Evolutionary conservation across 495 filamentous ascomycete species (phyloP), one percentile per base, ranked within the genome.

Genomic region (Trypethelium eluteriae): DNA sequence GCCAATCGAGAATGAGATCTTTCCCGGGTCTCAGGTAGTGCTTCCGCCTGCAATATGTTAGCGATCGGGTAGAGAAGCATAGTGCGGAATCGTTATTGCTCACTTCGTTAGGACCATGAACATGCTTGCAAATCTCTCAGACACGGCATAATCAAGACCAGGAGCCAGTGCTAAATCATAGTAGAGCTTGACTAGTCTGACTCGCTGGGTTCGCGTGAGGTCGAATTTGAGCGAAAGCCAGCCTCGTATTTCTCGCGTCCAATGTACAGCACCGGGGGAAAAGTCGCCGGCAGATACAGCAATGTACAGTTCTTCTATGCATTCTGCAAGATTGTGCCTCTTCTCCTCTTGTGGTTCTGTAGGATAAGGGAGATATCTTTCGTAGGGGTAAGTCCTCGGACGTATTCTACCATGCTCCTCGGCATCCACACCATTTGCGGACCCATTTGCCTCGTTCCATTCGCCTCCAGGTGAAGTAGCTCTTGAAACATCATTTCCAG

Each of bases 161-260:
- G 93, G 93, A 39, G 94, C 92, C 57, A 99, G 83, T 4, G 91
- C 83, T 39, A 99, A 87, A 79, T 96, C 92, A 79, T 95, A 99
- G 77, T 96, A 99, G 25, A 99, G 80, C 73, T 85, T 90, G 18
- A 92, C 89, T 34, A 99, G 86, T 75, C 85, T 90, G 66, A 92
- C 85, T 62, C 94, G 83, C 56, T 93, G 86, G 67, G 86, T 86
- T 64, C 88, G 83, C 56, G 92, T 90, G 66, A 94, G 89, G 78
- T 98, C 95, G 74, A 97, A 99, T 79, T 99, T 99, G 73, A 98
- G 84, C 9, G 88, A 88, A 35, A 99, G 81, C 95, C 94, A 99
- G 78, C 89, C 92, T 73, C 91, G 84, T 32, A 99, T 86, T 81
- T 98, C 93, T 70, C 94, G 86, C 64, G 94, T 97, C 95, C 95